Conservation (phyloP, 2,329 filamentous ascomycete genomes). For the Didymella pomorum region DNA sequence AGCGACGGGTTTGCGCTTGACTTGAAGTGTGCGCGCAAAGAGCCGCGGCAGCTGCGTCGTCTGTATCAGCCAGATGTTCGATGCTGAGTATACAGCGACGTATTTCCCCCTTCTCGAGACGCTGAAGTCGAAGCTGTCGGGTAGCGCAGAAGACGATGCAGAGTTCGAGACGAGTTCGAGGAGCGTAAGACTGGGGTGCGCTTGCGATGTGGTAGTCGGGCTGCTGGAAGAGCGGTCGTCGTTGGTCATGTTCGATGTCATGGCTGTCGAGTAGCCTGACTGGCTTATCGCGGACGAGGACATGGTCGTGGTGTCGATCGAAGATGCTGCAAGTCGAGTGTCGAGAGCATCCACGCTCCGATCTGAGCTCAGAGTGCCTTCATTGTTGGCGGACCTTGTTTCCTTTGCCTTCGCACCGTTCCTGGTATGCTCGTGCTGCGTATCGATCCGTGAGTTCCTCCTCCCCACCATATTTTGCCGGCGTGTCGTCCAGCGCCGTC, state of each 20-base stretch:
- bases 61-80: conserved; percentile 51
- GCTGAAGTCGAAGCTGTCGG: conserved; percentile 49
- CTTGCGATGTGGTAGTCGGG: conserved; percentile 34
- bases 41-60: conserved; percentile 47
- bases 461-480: conserved; percentile 37
- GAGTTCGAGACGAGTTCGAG: conserved; percentile 51
- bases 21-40: conserved; percentile 48
- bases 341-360: conserved; percentile 33
- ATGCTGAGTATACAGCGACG: conserved; percentile 49
- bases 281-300: conserved; percentile 35
- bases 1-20: conserved; percentile 57
- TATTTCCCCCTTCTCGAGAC: conserved; percentile 49
- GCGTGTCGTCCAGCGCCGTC: conserved; percentile 4
- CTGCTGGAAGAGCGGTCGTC: conserved; percentile 36
- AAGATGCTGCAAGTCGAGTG: conserved; percentile 40
- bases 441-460: conserved; percentile 28
- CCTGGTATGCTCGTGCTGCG: conserved; percentile 28
- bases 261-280: conserved; percentile 45
- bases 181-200: conserved; percentile 45
- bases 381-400: conserved; percentile 33
- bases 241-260: conserved; percentile 45
- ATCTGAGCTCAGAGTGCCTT: conserved; percentile 33
- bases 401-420: conserved; percentile 37
- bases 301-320: conserved; percentile 33
- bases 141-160: conserved; percentile 50